Conservation (phyloP, 176 grass and related monocot species). For the Carex cristatella region DNA sequence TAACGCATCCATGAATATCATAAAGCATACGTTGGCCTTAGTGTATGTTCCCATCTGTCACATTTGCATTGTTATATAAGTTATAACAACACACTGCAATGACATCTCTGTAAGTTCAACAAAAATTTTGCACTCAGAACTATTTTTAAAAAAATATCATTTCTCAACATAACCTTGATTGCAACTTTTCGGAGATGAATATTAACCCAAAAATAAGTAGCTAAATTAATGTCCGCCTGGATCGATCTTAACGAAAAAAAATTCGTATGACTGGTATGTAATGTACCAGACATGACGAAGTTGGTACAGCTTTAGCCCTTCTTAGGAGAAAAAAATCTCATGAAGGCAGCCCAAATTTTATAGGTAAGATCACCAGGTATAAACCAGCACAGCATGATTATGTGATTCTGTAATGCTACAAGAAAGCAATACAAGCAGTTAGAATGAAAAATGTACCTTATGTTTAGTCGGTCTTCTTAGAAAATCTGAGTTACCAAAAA, state of each 20-base stretch:
- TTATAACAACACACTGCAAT: slow-evolving; percentile 1
- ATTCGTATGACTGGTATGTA: not conserved
- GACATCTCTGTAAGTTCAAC: not conserved
- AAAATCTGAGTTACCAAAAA: slow-evolving; percentile 92
- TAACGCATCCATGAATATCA: slow-evolving; percentile 93
- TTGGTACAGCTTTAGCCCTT: not conserved
- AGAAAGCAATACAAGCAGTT: slow-evolving; percentile 1
- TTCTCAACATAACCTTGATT: not conserved
- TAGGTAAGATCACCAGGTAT: not conserved
- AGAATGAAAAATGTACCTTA: slow-evolving; percentile 43
- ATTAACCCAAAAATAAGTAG: not conserved
- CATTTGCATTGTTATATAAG: slow-evolving; percentile 21
- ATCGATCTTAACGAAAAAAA: not conserved
- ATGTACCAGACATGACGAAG: not conserved
- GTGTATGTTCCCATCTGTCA: slow-evolving; percentile 70
- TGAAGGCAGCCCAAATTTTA: not conserved
- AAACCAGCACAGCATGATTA: not conserved
- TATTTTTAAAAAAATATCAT: not conserved
- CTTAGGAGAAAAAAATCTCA: not conserved
- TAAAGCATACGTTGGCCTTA: slow-evolving; percentile 84
- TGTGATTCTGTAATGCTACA: not conserved
- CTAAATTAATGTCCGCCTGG: not conserved
- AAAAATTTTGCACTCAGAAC: not conserved
- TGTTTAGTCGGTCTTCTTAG: slow-evolving; percentile 77
- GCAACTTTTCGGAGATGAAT: not conserved